Evolutionary conservation across 2,329 filamentous ascomycete species (phyloP), one percentile per base, ranked within the genome.

Genomic region (Hawksworthiomyces lignivorus): DNA sequence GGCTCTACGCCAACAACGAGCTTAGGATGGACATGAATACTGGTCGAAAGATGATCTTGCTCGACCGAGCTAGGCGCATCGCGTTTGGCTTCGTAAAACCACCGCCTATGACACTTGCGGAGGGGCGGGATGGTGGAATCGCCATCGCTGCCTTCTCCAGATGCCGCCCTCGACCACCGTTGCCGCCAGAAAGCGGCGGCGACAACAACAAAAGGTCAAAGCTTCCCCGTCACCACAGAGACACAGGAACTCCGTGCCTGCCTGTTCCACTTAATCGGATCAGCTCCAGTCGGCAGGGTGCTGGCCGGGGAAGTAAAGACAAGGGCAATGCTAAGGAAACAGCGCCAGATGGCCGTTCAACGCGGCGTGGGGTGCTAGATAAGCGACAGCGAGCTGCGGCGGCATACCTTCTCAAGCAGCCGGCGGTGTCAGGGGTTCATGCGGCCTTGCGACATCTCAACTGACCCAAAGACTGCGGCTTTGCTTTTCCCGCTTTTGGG

Each of bases 61-160:
- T 52, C 12, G 51, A 53, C 44, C 47, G 50, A 3, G 36, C 42
- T 2, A 48, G 51, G 1, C 49, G 51, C 10, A 17, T 49, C 7
- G 43, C 42, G n/a, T 39, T 52, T 19, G 41, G 47, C 24, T 35
- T 45, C 18, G 19, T 29, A 5, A 36, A 29, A 28, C 50, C 49
- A 8, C 36, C 39, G 20, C 48, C 46, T 15, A 22, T 32, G 39
- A 31, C 44, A 22, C 29, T 49, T 28, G 12, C 27, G 2, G 24
- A 11, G 10, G 39, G 41, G 12, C 21, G 33, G 3, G 49, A 51
- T 26, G 46, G 41, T 24, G 48, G 49, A 12, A 41, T 47, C 43
- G 33, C 43, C 36, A 29, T 29, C 5, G 22, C 11, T 3, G 14
- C 10, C 19, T 33, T 29, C n/a, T n/a, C 15, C 39, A 37, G 18